Percentiles rank a stretch among this genome's conserved stretches.
Conservation (phyloP, 176 grass and related monocot species). For the Eremochloa ophiuroides region DNA sequence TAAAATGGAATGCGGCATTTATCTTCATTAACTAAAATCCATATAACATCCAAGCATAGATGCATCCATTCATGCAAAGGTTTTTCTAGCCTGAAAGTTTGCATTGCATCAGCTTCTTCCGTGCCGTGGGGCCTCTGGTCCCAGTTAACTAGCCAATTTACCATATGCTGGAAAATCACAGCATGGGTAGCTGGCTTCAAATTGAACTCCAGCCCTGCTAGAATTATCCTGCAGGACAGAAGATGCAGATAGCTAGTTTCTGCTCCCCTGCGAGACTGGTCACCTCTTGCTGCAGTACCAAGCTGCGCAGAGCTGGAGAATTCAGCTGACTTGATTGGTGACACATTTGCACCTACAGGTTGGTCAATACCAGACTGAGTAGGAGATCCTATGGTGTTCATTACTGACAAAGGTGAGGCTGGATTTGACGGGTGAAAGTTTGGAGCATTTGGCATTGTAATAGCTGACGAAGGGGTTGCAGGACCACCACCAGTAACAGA, state of each 20-base stretch:
- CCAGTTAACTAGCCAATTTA: conserved; percentile 91
- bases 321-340: conserved; percentile 72
- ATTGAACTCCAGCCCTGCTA: conserved; percentile 65
- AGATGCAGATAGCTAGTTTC: conserved; percentile 68
- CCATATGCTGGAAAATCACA: conserved; percentile 81
- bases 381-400: conserved; percentile 83
- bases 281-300: conserved; percentile 33
- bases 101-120: conserved; percentile 44
- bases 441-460: conserved; percentile 39
- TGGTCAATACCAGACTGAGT: conserved; percentile 85
- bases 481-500: conserved; percentile 26
- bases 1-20: conserved; percentile 92
- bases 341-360: conserved; percentile 59
- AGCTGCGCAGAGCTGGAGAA: conserved; percentile 48
- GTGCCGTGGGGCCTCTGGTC: conserved; percentile 50
- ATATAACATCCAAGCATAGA: conserved; percentile 82
- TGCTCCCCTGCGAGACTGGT: conserved; percentile 42
- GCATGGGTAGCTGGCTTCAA: conserved; percentile 82
- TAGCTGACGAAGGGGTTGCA: conserved; percentile 43
- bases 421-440: conserved; percentile 77
- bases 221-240: conserved; percentile 80
- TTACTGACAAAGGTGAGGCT: conserved; percentile 66
- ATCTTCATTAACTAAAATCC: conserved; percentile 83
- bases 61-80: conserved; percentile 95
- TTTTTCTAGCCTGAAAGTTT: conserved; percentile 61